A percentile compares a stretch with the other conserved stretches of the same genome.
These are phyloP conservation scores for Xylaria sp. DNA, from an alignment of 2,329 filamentous ascomycete genomes.

Conservation along the genomic window DNA sequence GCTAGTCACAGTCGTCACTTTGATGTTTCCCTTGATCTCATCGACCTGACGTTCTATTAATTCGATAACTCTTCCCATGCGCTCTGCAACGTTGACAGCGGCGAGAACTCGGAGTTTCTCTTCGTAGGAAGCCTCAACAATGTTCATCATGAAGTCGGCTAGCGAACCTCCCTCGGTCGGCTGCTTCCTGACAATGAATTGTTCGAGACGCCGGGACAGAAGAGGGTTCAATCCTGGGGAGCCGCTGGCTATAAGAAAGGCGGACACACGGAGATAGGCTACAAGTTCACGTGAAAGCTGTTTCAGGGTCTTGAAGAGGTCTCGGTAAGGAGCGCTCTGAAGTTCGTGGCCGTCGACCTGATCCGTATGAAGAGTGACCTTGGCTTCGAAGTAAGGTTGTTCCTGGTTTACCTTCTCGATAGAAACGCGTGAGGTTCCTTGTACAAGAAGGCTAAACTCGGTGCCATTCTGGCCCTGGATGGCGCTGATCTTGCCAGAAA, in stretches of 20 bases:
- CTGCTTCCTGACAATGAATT: slow-evolving; percentile 83
- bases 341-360: slow-evolving; percentile 26
- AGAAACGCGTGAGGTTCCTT: slow-evolving; percentile 77
- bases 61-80: slow-evolving; percentile 81
- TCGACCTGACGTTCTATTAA: slow-evolving; percentile 81
- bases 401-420: slow-evolving; percentile 77
- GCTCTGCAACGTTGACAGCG: slow-evolving; percentile 75
- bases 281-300: slow-evolving; percentile 84
- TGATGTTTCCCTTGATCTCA: slow-evolving; percentile 83
- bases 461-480: slow-evolving; percentile 75
- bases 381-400: slow-evolving; percentile 83
- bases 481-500: slow-evolving; percentile 76
- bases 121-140: slow-evolving; percentile 84
- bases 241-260: slow-evolving; percentile 72
- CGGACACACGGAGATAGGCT: slow-evolving; percentile 79
- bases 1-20: slow-evolving; percentile 76
- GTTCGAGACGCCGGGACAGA: slow-evolving; percentile 82
- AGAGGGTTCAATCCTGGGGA: slow-evolving; percentile 74
- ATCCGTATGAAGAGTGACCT: slow-evolving; percentile 55
- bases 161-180: slow-evolving; percentile 80
- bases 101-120: slow-evolving; percentile 88
- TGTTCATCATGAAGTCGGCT: slow-evolving; percentile 95
- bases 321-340: slow-evolving; percentile 44
- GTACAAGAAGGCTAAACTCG: slow-evolving; percentile 83
- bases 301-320: slow-evolving; percentile 80